Evolutionary conservation across 2,329 filamentous ascomycete genomes (phyloP).

Genomic region (Sphaceloma murrayae): DNA sequence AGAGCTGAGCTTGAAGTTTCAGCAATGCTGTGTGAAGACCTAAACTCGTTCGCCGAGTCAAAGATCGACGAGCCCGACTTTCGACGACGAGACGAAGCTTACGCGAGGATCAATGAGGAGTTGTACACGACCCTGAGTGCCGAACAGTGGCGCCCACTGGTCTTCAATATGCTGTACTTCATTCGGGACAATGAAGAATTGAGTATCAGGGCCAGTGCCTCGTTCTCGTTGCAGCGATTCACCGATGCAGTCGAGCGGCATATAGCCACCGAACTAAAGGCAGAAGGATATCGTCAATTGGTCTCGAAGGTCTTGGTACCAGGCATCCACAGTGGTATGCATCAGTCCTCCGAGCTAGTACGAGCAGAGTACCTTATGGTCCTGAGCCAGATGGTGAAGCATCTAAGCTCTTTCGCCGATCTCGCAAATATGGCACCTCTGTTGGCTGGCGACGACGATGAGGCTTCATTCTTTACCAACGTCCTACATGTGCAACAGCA

Average conservation of each 20-base stretch:
- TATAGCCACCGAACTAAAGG: conserved; percentile 36
- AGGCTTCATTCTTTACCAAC: conserved; percentile 84
- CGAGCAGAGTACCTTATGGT: conserved; percentile 72
- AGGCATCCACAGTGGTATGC: conserved; percentile 64
- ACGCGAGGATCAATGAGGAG: conserved; percentile 58
- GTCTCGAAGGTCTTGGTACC: conserved; percentile 60
- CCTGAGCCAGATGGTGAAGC: conserved; percentile 66
- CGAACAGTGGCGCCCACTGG: conserved; percentile 74
- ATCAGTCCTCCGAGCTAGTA: conserved; percentile 72
- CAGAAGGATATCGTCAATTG: conserved; percentile 40
- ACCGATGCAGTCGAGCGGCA: conserved; percentile 51
- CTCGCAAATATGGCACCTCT: conserved; percentile 66
- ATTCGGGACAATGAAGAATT: conserved; percentile 81
- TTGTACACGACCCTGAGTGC: conserved; percentile 52
- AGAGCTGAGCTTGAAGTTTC: conserved; percentile 53
- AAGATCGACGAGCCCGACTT: conserved; percentile 83
- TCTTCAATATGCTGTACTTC: conserved; percentile 84
- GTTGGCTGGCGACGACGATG: conserved; percentile 62
- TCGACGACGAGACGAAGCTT: conserved; percentile 68
- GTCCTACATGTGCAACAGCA: conserved; percentile 83
- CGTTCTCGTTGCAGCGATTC: conserved; percentile 69
- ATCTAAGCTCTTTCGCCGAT: conserved; percentile 58
- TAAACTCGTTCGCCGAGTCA: conserved; percentile 67
- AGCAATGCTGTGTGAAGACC: conserved; percentile 60
- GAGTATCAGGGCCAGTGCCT: conserved; percentile 73